A percentile compares a stretch with the other conserved stretches of the same genome.
These are phyloP conservation scores for Kazachstania sp. DNA, from an alignment of 1,139 yeast species.

Conservation along the genomic window DNA sequence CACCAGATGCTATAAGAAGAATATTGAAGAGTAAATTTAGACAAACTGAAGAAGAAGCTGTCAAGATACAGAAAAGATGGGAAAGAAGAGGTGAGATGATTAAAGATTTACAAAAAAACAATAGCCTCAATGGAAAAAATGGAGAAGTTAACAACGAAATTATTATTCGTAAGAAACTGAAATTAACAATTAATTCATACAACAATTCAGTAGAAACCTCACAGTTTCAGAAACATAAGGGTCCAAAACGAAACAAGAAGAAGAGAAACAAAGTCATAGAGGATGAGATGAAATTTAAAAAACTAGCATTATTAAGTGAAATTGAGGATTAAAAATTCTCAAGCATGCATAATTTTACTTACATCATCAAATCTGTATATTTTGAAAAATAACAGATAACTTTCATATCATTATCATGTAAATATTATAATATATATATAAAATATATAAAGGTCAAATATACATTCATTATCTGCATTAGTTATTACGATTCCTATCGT, in stretches of 20 bases:
- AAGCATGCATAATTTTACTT: background rate
- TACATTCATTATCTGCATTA: background rate
- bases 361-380: background rate
- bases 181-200: background rate
- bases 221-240: background rate
- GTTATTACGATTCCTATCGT: background rate
- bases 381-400: background rate
- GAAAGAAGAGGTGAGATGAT: constrained; percentile 36
- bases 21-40: constrained; percentile 71
- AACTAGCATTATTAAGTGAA: constrained; percentile 3
- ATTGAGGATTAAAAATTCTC: too few relatives aligned
- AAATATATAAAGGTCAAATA: background rate
- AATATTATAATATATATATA: background rate
- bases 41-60: constrained; percentile 49
- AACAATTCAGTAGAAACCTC: constrained; percentile 2
- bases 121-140: background rate
- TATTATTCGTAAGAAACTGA: background rate
- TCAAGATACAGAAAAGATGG: constrained; percentile 42
- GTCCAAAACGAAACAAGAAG: background rate
- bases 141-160: background rate
- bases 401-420: background rate
- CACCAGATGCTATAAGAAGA: constrained; percentile 79
- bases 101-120: constrained; percentile 14
- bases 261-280: background rate
- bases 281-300: constrained; percentile 6